A percentile compares a stretch with the other conserved stretches of the same genome.
These are phyloP conservation scores for Talaromyces rugulosus DNA, from an alignment of 2,329 filamentous ascomycete species.

Conservation along the genomic window DNA sequence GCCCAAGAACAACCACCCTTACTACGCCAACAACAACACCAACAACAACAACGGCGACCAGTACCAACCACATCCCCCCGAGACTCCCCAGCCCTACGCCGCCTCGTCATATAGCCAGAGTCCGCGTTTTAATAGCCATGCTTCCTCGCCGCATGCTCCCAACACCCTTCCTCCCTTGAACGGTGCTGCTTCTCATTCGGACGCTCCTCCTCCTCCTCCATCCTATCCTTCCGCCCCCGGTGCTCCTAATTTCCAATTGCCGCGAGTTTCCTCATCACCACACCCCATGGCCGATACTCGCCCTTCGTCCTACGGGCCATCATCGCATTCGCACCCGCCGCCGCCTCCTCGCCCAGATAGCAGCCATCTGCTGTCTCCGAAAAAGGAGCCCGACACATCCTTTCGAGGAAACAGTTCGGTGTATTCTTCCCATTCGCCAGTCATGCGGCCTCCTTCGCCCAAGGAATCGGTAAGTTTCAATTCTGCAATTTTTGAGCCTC, in stretches of 20 bases:
- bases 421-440: conserved; percentile 30
- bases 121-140: conserved; percentile 35
- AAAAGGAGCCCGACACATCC: conserved; percentile 35
- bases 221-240: conserved; percentile 31
- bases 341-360: conserved; percentile 32
- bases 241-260: conserved; percentile 27
- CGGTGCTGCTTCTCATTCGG: conserved; percentile 30
- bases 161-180: conserved; percentile 38
- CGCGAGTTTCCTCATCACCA: conserved; percentile 29
- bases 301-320: conserved; percentile 32
- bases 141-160: conserved; percentile 35
- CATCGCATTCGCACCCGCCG: conserved; percentile 40
- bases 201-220: conserved; percentile 17
- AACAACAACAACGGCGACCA: conserved; percentile 26
- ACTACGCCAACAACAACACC: conserved; percentile 32
- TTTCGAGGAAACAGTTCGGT: conserved; percentile 27
- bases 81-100: conserved; percentile 39
- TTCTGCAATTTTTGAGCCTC: neutral
- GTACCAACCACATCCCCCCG: conserved; percentile 32
- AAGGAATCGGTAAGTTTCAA: conserved; percentile 35
- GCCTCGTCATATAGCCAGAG: conserved; percentile 33
- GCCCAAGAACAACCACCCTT: conserved; percentile 31
- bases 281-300: conserved; percentile 32
- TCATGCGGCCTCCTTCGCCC: conserved; percentile 31
- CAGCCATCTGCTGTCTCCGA: conserved; percentile 38